Percentiles rank a stretch among this genome's conserved stretches.
These are phyloP conservation scores for Malbranchea zuffiana DNA, from an alignment of 2,329 filamentous ascomycete species.

Conservation along the genomic window DNA sequence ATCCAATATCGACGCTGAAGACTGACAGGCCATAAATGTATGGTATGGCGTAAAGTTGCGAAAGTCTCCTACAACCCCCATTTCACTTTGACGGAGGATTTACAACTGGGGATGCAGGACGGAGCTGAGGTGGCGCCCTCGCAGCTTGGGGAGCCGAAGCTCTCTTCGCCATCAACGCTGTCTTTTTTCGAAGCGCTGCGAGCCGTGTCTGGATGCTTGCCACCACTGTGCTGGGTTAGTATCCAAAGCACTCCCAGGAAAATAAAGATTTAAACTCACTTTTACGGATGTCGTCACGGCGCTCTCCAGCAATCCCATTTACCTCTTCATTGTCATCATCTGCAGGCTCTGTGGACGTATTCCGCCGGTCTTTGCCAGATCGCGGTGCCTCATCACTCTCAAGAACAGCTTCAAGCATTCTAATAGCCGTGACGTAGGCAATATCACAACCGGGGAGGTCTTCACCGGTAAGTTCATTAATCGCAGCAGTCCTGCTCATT, in stretches of 20 bases:
- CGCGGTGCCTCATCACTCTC: conserved; percentile 59
- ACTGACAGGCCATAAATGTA: too few species aligned
- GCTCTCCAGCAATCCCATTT: conserved; percentile 37
- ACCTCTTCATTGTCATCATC: conserved; percentile 29
- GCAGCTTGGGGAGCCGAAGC: conserved; percentile 29
- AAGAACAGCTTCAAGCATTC: conserved; percentile 88
- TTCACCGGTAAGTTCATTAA: conserved; percentile 89
- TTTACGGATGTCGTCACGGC: conserved; percentile 40
- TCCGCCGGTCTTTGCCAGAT: conserved; percentile 19
- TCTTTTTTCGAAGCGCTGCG: conserved; percentile 39
- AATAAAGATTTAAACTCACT: conserved; percentile 30
- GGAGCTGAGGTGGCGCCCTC: conserved; percentile 22
- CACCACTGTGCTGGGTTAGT: conserved; percentile 32
- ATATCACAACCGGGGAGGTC: conserved; percentile 81
- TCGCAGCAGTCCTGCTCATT: conserved; percentile 89
- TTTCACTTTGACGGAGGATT: conserved; percentile 18
- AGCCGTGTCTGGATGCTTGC: conserved; percentile 40
- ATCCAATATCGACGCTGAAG: too few species aligned
- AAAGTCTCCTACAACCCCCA: too few species aligned
- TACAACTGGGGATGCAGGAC: conserved; percentile 24
- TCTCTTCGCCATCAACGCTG: conserved; percentile 38
- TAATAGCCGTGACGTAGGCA: conserved; percentile 83
- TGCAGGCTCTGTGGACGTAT: conserved; percentile 14
- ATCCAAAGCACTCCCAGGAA: neutral
- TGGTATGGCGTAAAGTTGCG: too few species aligned